Conservation (phyloP, 1,284 basidiomycete species). For the Trametes sp. region DNA sequence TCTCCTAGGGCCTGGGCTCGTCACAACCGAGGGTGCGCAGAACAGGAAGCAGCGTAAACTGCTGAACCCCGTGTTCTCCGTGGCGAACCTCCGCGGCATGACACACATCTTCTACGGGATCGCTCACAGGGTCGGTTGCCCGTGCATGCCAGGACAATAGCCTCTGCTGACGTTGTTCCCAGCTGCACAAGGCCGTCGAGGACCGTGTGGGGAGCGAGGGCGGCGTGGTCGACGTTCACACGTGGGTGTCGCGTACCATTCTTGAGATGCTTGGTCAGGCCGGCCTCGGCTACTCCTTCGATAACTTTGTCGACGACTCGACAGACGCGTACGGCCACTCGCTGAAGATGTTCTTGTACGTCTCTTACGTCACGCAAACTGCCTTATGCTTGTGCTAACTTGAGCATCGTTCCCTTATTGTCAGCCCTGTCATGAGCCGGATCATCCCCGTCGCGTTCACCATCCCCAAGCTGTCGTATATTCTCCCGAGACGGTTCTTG, state of each 20-base stretch:
- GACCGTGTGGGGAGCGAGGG: slow-evolving; percentile 12
- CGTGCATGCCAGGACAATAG: background rate
- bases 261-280: slow-evolving; percentile 51
- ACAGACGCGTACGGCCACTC: slow-evolving; percentile 38
- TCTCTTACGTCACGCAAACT: background rate
- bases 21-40: slow-evolving; percentile 15
- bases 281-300: slow-evolving; percentile 50
- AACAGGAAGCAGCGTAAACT: slow-evolving; percentile 28
- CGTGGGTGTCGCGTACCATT: slow-evolving; percentile 45
- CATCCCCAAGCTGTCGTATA: background rate
- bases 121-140: slow-evolving; percentile 6
- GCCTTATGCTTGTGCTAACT: background rate
- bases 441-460: background rate
- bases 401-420: background rate
- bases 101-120: slow-evolving; percentile 24
- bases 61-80: slow-evolving; percentile 29
- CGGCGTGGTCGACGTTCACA: slow-evolving; percentile 44
- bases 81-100: slow-evolving; percentile 24
- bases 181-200: slow-evolving; percentile 31
- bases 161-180: background rate
- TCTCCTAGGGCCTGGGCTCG: slow-evolving; percentile 20
- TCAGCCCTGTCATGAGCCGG: slow-evolving; percentile 3
- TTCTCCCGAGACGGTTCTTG: background rate
- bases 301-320: slow-evolving; percentile 40
- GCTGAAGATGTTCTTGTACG: slow-evolving; percentile 34